Percentiles rank a stretch among this genome's conserved stretches.
Conservation (phyloP, 2,329 filamentous ascomycete genomes). For the Xylariomycetidae sp. region DNA sequence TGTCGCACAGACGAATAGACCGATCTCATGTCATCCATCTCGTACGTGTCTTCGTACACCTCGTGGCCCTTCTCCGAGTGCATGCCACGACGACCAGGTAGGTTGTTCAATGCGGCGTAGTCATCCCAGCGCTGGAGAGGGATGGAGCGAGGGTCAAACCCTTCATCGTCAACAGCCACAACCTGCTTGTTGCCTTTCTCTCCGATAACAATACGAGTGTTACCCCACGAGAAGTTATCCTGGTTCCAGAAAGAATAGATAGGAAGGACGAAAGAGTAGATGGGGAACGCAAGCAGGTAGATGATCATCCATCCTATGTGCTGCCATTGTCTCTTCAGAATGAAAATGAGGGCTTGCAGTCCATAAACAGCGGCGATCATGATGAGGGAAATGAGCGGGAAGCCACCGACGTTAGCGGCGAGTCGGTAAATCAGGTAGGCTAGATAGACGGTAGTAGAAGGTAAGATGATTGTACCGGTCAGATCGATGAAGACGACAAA, state of each 20-base stretch:
- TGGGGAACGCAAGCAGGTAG: slow-evolving; percentile 90
- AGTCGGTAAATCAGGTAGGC: slow-evolving; percentile 82
- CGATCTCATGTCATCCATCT: slow-evolving; percentile 98
- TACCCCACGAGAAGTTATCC: slow-evolving; percentile 98
- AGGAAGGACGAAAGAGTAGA: slow-evolving; percentile 87
- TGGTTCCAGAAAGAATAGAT: slow-evolving; percentile 99
- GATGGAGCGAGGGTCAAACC: slow-evolving; percentile 87
- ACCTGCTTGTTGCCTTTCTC: slow-evolving; percentile 89
- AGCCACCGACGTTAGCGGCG: slow-evolving; percentile 62
- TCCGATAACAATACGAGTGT: slow-evolving; percentile 93
- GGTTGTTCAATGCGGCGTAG: slow-evolving; percentile 79
- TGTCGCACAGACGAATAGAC: slow-evolving; percentile 88
- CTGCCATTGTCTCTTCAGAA: slow-evolving; percentile 96
- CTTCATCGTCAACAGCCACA: slow-evolving; percentile 79
- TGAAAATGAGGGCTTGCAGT: slow-evolving; percentile 93
- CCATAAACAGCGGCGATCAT: slow-evolving; percentile 92
- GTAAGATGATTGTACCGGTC: slow-evolving; percentile 85
- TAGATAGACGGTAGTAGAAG: slow-evolving; percentile 82
- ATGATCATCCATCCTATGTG: slow-evolving; percentile 99
- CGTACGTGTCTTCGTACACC: slow-evolving; percentile 72
- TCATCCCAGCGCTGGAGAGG: slow-evolving; percentile 97
- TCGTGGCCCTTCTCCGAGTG: slow-evolving; percentile 60
- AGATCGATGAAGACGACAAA: slow-evolving; percentile 95
- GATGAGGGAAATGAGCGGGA: slow-evolving; percentile 81
- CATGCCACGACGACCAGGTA: slow-evolving; percentile 83